phyloP scores from a whole-genome alignment of 257 asterid genomes.

The Coffea eugenioides region DNA sequence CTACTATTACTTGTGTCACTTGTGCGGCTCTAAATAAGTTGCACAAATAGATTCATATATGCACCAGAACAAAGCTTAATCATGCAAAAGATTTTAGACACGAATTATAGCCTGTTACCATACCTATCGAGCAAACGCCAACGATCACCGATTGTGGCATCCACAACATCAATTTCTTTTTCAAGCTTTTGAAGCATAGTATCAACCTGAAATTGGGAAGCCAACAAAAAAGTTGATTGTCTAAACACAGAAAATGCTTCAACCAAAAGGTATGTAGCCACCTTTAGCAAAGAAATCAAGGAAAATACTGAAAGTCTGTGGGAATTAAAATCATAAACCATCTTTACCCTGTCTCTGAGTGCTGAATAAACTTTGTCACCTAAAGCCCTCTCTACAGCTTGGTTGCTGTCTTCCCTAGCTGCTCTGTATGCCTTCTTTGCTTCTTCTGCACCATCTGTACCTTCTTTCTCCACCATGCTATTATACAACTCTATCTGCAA shows the following conservation, averaged over 20 bases:
- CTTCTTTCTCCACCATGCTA: slow-evolving; percentile 84
- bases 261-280: slow-evolving; percentile 19
- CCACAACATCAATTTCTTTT: slow-evolving; percentile 94
- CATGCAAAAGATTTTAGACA: slow-evolving; percentile 1
- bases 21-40: not conserved
- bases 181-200: slow-evolving; percentile 97
- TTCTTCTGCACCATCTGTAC: slow-evolving; percentile 64
- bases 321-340: not conserved
- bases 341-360: slow-evolving; percentile 24
- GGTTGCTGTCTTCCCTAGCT: slow-evolving; percentile 58
- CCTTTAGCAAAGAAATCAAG: not conserved
- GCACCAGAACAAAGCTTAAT: not conserved
- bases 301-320: not conserved
- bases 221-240: not conserved
- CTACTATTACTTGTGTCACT: not conserved
- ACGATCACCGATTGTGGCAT: slow-evolving; percentile 84
- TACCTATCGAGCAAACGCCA: slow-evolving; percentile 98
- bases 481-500: slow-evolving; percentile 87
- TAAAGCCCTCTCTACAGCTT: slow-evolving; percentile 33
- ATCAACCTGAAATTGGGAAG: slow-evolving; percentile 57
- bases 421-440: slow-evolving; percentile 82
- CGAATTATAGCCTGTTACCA: not conserved
- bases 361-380: slow-evolving; percentile 82
- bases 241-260: slow-evolving; percentile 13
- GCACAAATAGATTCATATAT: not conserved